Conservation (phyloP, 192 early-diverging fungal species). For the Allomyces macrogynus region DNA sequence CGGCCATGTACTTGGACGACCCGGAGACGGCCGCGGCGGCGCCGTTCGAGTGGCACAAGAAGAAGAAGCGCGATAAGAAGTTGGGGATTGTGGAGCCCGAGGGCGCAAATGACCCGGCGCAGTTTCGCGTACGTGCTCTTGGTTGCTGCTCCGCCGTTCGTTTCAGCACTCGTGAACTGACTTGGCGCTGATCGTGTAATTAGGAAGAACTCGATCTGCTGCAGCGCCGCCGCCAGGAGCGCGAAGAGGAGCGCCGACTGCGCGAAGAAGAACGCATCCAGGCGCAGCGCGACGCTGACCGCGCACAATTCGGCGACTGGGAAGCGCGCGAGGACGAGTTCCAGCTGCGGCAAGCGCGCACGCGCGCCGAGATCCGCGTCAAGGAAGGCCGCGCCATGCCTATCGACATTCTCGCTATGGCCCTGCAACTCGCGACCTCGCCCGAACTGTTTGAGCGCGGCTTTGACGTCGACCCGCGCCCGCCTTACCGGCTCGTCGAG, state of each 20-base stretch:
- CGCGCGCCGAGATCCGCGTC: conserved; percentile 79
- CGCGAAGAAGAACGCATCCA: conserved; percentile 60
- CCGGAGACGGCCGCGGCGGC: too few relatives aligned
- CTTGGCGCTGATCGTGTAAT: not conserved
- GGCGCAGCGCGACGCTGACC: conserved; percentile 65
- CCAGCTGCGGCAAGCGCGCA: conserved; percentile 75
- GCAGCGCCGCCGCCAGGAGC: conserved; percentile 51
- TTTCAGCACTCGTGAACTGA: not conserved
- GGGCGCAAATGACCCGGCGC: conserved; percentile 31
- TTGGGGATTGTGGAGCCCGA: conserved; percentile 28
- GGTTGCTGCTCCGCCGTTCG: conserved; percentile 21
- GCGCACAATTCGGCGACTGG: conserved; percentile 87
- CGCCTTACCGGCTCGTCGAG: conserved; percentile 11
- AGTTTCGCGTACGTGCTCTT: conserved; percentile 28
- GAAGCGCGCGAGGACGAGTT: conserved; percentile 82
- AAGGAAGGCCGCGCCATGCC: conserved; percentile 68
- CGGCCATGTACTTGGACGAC: too few relatives aligned
- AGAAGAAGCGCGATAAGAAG: conserved; percentile 59
- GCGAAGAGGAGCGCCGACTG: conserved; percentile 59
- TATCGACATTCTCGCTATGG: conserved; percentile 83
- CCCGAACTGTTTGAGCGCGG: not conserved
- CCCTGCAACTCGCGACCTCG: conserved; percentile 36
- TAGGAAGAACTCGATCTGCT: conserved; percentile 59
- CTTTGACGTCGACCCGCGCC: not conserved
- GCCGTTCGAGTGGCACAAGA: conserved; percentile 92